phyloP scores from a whole-genome alignment of 1,284 basidiomycete genomes.

The Sutorius eximius region DNA sequence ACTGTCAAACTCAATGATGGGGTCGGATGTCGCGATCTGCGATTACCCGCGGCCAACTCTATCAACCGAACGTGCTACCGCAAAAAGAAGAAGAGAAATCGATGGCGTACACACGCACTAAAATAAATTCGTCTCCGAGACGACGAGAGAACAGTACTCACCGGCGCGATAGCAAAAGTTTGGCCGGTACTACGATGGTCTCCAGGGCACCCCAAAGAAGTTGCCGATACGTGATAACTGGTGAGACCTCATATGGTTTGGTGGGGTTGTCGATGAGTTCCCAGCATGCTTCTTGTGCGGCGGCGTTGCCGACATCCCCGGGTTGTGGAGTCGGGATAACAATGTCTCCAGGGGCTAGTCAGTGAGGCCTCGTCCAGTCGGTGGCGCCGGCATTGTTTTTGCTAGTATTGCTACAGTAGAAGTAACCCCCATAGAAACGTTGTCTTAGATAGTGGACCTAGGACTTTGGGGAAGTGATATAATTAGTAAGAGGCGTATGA shows the following conservation, averaged over 20 bases:
- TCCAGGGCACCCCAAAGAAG: background rate
- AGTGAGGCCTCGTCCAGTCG: background rate
- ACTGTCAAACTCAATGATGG: background rate
- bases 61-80: background rate
- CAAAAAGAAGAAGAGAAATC: background rate
- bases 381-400: background rate
- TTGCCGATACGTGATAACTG: too few species aligned
- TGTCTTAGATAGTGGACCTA: conserved; percentile 1
- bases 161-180: background rate
- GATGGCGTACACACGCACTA: background rate
- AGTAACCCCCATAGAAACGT: conserved; percentile 8
- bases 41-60: background rate
- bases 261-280: background rate
- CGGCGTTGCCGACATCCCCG: background rate
- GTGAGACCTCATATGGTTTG: background rate
- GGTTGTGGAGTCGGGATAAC: background rate
- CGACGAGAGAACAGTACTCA: background rate
- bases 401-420: too few species aligned
- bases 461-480: background rate
- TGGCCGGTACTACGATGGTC: background rate
- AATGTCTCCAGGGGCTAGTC: conserved; percentile 2
- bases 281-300: background rate
- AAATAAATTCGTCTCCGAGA: background rate
- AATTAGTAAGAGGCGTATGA: background rate
- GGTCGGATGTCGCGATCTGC: background rate